Evolutionary conservation across 805 yeast species (phyloP), one percentile per base, ranked within the genome.

Genomic region (Sungouiozyma ichnusensis): DNA sequence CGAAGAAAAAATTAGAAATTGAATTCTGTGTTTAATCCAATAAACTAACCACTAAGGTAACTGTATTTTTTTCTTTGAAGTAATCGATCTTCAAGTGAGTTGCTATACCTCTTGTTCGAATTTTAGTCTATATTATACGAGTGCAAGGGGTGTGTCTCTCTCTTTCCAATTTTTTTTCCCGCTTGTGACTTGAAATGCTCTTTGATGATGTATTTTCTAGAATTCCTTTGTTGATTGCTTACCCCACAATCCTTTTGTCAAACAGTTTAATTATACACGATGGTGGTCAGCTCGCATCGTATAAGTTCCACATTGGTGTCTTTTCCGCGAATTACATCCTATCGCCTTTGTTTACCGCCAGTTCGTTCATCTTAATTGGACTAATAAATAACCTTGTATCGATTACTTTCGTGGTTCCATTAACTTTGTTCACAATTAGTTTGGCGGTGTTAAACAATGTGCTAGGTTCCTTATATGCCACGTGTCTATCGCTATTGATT

Each of bases 171-270:
- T n/a, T n/a, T n/a, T n/a, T n/a, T n/a, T n/a, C n/a, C n/a, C n/a
- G n/a, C n/a, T n/a, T n/a, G n/a, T 11, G 29, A 11, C 11, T 24
- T 24, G 33, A 15, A 33, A 40, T 24, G 45, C n/a, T 31, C 4
- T 41, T 48, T 32, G 53, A 51, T 35, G 39, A 42, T 17, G 37
- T 46, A 6, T 41, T 58, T 27, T 49, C 59, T 4, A 51, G 49
- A 35, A 51, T 61, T 13, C 65, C 65, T 14, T 36, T 61, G 38
- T 35, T 59, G 27, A 48, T 61, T 15, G 53, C 62, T 27, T 57
- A 52, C 43, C 63, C 65, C 19, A 57, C 64, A 6, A 49, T 61
- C 20, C 48, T 61, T 9, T 44, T 61, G 32, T 54, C 64, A 24
- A 50, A 55, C 44, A 51, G 47, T 38, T 41, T 58, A 32, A 50